phyloP scores from a whole-genome alignment of 2,329 filamentous ascomycete species.

The Fusarium irregulare region DNA sequence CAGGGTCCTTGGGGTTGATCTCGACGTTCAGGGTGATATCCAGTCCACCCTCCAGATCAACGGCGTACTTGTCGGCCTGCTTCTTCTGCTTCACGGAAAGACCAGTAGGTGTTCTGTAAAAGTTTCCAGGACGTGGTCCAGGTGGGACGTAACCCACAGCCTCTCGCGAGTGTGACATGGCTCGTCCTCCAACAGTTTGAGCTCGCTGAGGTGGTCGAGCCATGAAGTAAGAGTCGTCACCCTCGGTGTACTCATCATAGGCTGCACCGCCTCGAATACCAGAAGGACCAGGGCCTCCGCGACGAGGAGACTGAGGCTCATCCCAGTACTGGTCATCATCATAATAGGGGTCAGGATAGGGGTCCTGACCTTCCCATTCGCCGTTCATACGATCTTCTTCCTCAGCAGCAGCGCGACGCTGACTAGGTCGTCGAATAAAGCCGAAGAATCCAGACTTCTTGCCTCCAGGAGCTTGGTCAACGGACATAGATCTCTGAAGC shows the following conservation, averaged over 20 bases:
- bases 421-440: slow-evolving; percentile 56
- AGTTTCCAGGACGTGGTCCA: slow-evolving; percentile 53
- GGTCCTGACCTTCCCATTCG: slow-evolving; percentile 59
- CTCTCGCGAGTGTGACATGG: slow-evolving; percentile 44
- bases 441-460: slow-evolving; percentile 57
- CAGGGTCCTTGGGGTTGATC: slow-evolving; percentile 84
- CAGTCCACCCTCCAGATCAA: slow-evolving; percentile 85
- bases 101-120: slow-evolving; percentile 78
- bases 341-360: slow-evolving; percentile 45
- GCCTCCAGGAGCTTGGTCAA: slow-evolving; percentile 64
- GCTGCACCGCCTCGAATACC: slow-evolving; percentile 57
- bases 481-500: slow-evolving; percentile 69
- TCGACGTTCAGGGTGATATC: slow-evolving; percentile 93
- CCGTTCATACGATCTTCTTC: slow-evolving; percentile 68
- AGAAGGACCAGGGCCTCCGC: slow-evolving; percentile 42
- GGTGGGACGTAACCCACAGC: slow-evolving; percentile 41
- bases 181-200: slow-evolving; percentile 48
- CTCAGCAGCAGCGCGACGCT: slow-evolving; percentile 50
- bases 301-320: slow-evolving; percentile 33
- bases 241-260: slow-evolving; percentile 63
- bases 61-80: slow-evolving; percentile 64
- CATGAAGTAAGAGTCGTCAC: slow-evolving; percentile 69
- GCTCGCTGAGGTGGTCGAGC: slow-evolving; percentile 50
- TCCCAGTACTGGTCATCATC: slow-evolving; percentile 46
- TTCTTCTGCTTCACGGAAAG: slow-evolving; percentile 71